Conservation (phyloP, 441 rosid genomes). For the Erodium trifolium region DNA sequence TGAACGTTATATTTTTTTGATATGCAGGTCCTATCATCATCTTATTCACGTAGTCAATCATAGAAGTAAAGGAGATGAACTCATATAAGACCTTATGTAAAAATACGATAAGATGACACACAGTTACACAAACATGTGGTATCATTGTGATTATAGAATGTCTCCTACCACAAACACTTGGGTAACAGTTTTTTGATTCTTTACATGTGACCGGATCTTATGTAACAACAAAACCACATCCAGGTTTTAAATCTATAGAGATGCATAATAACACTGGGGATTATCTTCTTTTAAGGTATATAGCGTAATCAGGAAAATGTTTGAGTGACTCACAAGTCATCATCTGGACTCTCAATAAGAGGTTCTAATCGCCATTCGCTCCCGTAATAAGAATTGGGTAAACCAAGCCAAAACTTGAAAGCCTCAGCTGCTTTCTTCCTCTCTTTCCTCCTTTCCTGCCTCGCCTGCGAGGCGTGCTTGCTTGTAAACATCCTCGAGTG, state of each 20-base stretch:
- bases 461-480: conserved; percentile 89
- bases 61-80: conserved; percentile 17
- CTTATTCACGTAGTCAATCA: conserved; percentile 69
- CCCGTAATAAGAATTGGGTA: conserved; percentile 83
- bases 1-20: conserved; percentile 4
- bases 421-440: conserved; percentile 95
- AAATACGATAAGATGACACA: not conserved
- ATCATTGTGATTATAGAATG: not conserved
- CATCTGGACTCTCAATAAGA: conserved; percentile 18
- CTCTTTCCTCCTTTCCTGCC: conserved; percentile 62
- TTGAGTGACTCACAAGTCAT: conserved; percentile 3
- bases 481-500: conserved; percentile 92
- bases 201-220: not conserved
- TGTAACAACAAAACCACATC: not conserved
- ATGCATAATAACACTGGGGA: not conserved
- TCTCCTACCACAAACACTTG: not conserved
- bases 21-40: conserved; percentile 74
- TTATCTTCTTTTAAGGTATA: conserved; percentile 1
- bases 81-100: not conserved
- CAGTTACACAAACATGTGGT: not conserved
- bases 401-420: conserved; percentile 90
- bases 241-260: conserved; percentile 2
- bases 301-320: conserved; percentile 15
- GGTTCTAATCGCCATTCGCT: conserved; percentile 68
- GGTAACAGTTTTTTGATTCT: not conserved